Conservation (phyloP, 1,284 basidiomycete genomes). For the Dichomitus squalens region DNA sequence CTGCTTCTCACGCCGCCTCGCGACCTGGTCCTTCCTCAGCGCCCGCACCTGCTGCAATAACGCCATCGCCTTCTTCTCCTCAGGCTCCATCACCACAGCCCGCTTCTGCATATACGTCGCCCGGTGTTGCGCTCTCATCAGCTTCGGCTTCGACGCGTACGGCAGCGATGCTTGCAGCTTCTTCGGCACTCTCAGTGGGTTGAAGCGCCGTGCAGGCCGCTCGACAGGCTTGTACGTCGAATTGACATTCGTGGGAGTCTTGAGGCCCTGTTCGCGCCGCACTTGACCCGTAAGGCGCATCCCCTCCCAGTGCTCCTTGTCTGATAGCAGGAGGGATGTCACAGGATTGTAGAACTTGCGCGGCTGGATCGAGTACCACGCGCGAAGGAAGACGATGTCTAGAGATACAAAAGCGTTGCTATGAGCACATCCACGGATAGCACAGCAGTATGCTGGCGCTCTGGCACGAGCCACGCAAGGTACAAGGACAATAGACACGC, state of each 20-base stretch:
- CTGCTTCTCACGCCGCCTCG: slow-evolving; percentile 82
- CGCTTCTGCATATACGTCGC: slow-evolving; percentile 86
- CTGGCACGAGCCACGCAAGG: neutral
- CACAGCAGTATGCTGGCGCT: neutral
- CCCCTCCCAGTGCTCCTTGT: slow-evolving; percentile 83
- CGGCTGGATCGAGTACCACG: slow-evolving; percentile 96
- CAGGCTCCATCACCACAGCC: slow-evolving; percentile 93
- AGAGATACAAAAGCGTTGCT: neutral
- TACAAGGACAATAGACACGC: slow-evolving; percentile 35
- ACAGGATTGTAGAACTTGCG: slow-evolving; percentile 98
- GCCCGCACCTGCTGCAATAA: slow-evolving; percentile 95
- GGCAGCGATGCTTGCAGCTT: slow-evolving; percentile 90
- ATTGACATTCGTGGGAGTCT: slow-evolving; percentile 83
- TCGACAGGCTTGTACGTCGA: slow-evolving; percentile 88
- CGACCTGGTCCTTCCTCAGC: slow-evolving; percentile 86
- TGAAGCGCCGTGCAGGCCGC: slow-evolving; percentile 85
- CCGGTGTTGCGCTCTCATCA: slow-evolving; percentile 73
- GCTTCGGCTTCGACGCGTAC: slow-evolving; percentile 90
- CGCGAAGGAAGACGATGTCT: slow-evolving; percentile 96
- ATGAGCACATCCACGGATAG: neutral
- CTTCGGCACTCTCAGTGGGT: slow-evolving; percentile 86
- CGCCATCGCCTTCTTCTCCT: slow-evolving; percentile 93
- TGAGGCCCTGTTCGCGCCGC: slow-evolving; percentile 80
- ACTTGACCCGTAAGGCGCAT: slow-evolving; percentile 98
- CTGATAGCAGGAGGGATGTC: slow-evolving; percentile 83